Conservation (phyloP, 2,329 filamentous ascomycete species). For the Berkeleyomyces rouxiae region DNA sequence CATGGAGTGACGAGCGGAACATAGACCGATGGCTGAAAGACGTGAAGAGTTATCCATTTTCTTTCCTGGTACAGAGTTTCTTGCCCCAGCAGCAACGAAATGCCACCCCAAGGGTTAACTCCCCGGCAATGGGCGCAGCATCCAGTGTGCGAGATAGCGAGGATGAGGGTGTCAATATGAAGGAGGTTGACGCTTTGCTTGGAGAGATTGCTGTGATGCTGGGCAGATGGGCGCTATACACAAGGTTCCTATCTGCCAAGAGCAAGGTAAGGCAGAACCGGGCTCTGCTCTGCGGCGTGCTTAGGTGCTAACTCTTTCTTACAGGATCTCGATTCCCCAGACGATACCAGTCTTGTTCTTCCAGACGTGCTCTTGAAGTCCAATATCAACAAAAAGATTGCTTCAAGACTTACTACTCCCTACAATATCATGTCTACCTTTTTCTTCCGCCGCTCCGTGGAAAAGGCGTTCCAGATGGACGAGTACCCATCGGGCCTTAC, state of each 20-base stretch:
- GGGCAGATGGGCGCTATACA: slow-evolving; percentile 81
- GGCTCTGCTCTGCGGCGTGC: slow-evolving; percentile 9
- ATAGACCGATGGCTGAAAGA: slow-evolving; percentile 81
- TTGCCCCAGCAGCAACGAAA: slow-evolving; percentile 50
- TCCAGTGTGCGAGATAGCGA: slow-evolving; percentile 48
- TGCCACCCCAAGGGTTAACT: slow-evolving; percentile 53
- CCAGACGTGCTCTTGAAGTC: slow-evolving; percentile 66
- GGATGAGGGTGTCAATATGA: slow-evolving; percentile 92
- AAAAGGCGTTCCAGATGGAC: slow-evolving; percentile 94
- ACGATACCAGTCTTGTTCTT: slow-evolving; percentile 41
- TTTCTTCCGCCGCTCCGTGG: slow-evolving; percentile 89
- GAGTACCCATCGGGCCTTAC: slow-evolving; percentile 69
- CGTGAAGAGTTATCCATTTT: slow-evolving; percentile 94
- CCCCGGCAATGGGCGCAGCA: slow-evolving; percentile 44
- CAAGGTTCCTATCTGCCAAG: slow-evolving; percentile 74
- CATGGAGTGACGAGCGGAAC: slow-evolving; percentile 78
- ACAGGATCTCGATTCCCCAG: slow-evolving; percentile 34
- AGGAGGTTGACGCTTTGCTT: slow-evolving; percentile 75
- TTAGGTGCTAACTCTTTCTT: slow-evolving; percentile 4
- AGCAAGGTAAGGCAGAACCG: slow-evolving; percentile 47
- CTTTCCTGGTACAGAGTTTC: slow-evolving; percentile 91
- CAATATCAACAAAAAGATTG: slow-evolving; percentile 63
- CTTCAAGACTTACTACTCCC: slow-evolving; percentile 54
- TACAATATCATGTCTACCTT: slow-evolving; percentile 92
- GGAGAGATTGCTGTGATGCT: slow-evolving; percentile 87